Base-by-base conservation (phyloP, 345 rosid species). In the Salix suchowensis region DNA sequence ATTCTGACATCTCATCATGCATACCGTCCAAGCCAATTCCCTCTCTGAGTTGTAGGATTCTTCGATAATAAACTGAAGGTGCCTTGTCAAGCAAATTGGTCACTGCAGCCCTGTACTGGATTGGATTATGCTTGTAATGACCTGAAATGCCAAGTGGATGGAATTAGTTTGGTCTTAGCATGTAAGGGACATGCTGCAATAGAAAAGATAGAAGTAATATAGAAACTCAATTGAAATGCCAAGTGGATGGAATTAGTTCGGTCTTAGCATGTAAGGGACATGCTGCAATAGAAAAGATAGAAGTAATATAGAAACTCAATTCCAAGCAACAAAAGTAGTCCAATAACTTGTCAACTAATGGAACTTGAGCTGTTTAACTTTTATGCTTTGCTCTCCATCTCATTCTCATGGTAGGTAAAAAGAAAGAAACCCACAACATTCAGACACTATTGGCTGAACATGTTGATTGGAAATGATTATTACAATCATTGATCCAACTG, bases 51-150 rank as follows among this genome's bases (percentile, higher is more conserved):
- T 79, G 87, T 54, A 85, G 93, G 76, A 89, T 83, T 85, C 87
- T 66, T 65, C 12, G 72, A 39, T 65, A 72, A 72, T 65, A 78
- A 26, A 78, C 42, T 28, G 88, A 83, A 72, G 81, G 77, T 16
- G 97, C 97, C 79, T 88, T 91, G 77, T 87, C 91, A 19, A 95
- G 90, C 72, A 95, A 85, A 83, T 75, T 74, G 80, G 87, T 82
- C 77, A 90, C 88, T 71, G 91, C 92, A 78, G 88, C 86, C 15
- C 91, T 84, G 79, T 95, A 95, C 66, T 88, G 90, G 78, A 88
- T 88, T 26, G 98, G 94, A 84, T 87, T 76, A 80, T 87, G 82
- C 77, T 86, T 78, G 88, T 89, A 92, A 82, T 80, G 68, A 46
- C 76, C 77, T 78, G 79, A 65, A 77, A 78, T 62, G 61, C 12